A percentile compares a stretch with the other conserved stretches of the same genome.
phyloP scores from a whole-genome alignment of 129 eudicot genomes.

The Flaveria bidentis region DNA sequence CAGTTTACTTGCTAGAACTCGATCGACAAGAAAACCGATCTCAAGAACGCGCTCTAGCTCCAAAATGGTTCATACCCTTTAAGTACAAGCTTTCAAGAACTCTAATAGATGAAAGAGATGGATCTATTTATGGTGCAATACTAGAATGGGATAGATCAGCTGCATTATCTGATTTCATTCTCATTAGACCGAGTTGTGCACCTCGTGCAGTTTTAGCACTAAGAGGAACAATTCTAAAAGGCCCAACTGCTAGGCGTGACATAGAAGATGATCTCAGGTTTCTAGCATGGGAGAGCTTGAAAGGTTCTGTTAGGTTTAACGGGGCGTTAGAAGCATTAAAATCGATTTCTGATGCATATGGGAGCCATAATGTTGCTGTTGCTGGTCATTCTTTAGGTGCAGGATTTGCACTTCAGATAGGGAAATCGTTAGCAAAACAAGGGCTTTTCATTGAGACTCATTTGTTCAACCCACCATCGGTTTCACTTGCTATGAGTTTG shows the following conservation, averaged over 20 bases:
- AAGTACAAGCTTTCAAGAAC: conserved; percentile 78
- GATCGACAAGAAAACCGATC: conserved; percentile 89
- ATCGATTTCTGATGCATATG: conserved; percentile 53
- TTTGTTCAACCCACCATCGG: conserved; percentile 91
- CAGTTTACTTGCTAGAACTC: conserved; percentile 85
- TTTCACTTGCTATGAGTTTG: conserved; percentile 80
- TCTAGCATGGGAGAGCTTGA: conserved; percentile 92
- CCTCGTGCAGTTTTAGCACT: conserved; percentile 84
- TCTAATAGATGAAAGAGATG: conserved; percentile 81
- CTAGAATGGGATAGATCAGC: conserved; percentile 94
- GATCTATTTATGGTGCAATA: conserved; percentile 85
- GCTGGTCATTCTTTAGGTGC: conserved; percentile 97
- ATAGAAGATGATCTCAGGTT: conserved; percentile 86
- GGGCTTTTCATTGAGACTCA: conserved; percentile 85
- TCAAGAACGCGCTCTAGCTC: conserved; percentile 68
- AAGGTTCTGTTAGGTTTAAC: conserved; percentile 79
- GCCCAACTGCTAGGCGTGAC: conserved; percentile 77
- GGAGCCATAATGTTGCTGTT: conserved; percentile 73
- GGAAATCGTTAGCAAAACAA: conserved; percentile 84
- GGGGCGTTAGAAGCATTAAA: conserved; percentile 67
- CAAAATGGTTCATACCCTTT: conserved; percentile 95
- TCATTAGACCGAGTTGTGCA: conserved; percentile 79
- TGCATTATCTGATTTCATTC: conserved; percentile 71
- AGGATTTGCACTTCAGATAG: conserved; percentile 92
- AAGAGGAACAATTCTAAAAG: conserved; percentile 77